Percentiles rank a stretch among this genome's conserved stretches.
These are phyloP conservation scores for Cryptococcus neoformans DNA, from an alignment of 1,284 basidiomycete genomes.

Conservation along the genomic window DNA sequence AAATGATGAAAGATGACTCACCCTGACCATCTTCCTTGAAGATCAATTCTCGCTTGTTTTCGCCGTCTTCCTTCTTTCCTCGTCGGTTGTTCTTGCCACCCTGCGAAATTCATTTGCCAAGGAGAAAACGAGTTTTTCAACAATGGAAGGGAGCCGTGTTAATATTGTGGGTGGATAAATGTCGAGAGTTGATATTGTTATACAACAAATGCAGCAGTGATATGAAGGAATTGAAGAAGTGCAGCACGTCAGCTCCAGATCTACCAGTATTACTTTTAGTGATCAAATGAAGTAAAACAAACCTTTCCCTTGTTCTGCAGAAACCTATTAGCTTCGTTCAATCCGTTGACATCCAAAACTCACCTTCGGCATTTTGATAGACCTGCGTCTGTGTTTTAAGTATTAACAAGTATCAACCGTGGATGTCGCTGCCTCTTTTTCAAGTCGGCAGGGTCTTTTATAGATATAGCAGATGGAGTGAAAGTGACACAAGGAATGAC, in stretches of 20 bases:
- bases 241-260: neutral
- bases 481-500: neutral
- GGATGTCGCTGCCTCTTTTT: too few relatives aligned
- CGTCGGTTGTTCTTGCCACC: conserved; percentile 99
- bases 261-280: neutral
- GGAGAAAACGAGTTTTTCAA: neutral
- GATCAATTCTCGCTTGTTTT: conserved; percentile 97
- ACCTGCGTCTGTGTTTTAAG: neutral
- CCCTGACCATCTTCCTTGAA: conserved; percentile 98
- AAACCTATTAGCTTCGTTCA: conserved; percentile 4
- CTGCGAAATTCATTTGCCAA: conserved; percentile 51
- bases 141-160: too few relatives aligned
- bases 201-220: neutral
- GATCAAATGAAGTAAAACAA: neutral
- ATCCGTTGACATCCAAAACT: conserved; percentile 1
- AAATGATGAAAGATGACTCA: conserved; percentile 32
- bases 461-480: too few relatives aligned
- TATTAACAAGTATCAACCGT: neutral
- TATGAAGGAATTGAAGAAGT: neutral
- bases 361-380: conserved; percentile 43
- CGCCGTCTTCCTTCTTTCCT: conserved; percentile 99
- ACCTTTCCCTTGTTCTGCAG: conserved; percentile 24
- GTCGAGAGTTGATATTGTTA: neutral
- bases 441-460: too few relatives aligned
- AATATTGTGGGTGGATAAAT: neutral